Percentiles rank a stretch among this genome's conserved stretches.
Conservation (phyloP, 192 early-diverging fungal species). For the Entomortierella chlamydospora region DNA sequence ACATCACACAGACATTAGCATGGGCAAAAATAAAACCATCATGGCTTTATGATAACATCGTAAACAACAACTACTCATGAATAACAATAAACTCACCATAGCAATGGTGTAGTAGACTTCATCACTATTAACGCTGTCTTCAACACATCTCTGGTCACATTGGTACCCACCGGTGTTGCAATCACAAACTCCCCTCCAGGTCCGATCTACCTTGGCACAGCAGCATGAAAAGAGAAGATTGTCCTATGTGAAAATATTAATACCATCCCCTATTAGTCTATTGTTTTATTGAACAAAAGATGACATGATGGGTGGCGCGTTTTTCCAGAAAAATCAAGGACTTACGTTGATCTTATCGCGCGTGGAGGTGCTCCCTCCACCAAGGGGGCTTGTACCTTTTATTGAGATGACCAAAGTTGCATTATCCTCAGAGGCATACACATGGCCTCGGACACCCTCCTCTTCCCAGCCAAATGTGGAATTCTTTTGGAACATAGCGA, state of each 20-base stretch:
- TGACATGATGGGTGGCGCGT: no score
- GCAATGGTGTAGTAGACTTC: constrained; percentile 78
- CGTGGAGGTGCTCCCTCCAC: constrained; percentile 74
- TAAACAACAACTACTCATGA: not conserved
- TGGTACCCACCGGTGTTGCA: constrained; percentile 73
- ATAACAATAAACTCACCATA: constrained; percentile 54
- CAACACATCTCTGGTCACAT: constrained; percentile 72
- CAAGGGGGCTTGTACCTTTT: constrained; percentile 87
- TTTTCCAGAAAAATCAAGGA: not conserved
- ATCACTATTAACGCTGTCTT: constrained; percentile 68
- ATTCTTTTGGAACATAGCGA: constrained; percentile 51
- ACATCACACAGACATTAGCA: no score
- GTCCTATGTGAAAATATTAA: constrained; percentile 62
- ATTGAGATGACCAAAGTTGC: constrained; percentile 82
- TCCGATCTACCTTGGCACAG: constrained; percentile 85
- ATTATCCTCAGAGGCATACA: constrained; percentile 79
- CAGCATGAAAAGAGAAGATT: constrained; percentile 97
- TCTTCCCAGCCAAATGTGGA: constrained; percentile 78
- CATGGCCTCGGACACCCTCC: constrained; percentile 87
- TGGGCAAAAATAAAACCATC: no score
- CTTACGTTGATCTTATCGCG: constrained; percentile 81
- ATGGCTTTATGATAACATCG: no score
- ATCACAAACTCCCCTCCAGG: constrained; percentile 87
- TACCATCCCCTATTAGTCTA: not conserved
- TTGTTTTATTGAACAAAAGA: no score